Evolutionary conservation across 1,284 basidiomycete species (phyloP), one percentile per base, ranked within the genome.

Genomic region (Cystobasidium sp.): DNA sequence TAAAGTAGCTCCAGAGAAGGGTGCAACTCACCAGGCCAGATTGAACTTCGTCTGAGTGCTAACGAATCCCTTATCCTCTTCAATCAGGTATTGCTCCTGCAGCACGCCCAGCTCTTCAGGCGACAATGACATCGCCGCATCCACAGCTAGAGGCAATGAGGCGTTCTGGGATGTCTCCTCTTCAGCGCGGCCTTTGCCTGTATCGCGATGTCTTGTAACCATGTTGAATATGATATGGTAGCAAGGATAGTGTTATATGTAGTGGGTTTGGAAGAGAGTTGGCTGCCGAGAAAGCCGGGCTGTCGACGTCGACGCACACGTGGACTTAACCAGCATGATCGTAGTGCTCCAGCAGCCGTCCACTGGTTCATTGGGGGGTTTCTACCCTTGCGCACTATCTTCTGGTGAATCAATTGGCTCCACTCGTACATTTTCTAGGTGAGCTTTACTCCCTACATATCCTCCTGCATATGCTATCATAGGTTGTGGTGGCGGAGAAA

Each of bases 1-100:
- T 9, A 67, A 20, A 22, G 22, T 1, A 51, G n/a, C n/a, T n/a
- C n/a, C 20, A 51, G 3, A 20, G 47, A 14, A 67, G 20, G 9
- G 20, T 14, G 51, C 14, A 2, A 49, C 64, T 52, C 71, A 82
- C 86, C 82, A 83, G 76, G 95, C 91, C 83, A 92, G 96, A 85
- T 99, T 99, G 86, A 99, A 99, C 84, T 94, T 97, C 67, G 94
- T 96, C 85, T 99, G 97, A 1, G 91, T 88, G 3, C 93, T 94
- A 73, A 97, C 88, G 82, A 97, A 94, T 51, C 89, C 75, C 47
- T 64, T 61, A 20, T 74, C 72, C n/a, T 67, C 62, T 52, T 77
- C 76, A 9, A 39, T 43, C 16, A 71, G 16, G 49, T 76, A 78
- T 52, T 78, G 77, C 24, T 76, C 62, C 43, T 73, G 55, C 41